Evolutionary conservation across 495 filamentous ascomycete species (phyloP).

Genomic region (Polyplosphaeria fusca): DNA sequence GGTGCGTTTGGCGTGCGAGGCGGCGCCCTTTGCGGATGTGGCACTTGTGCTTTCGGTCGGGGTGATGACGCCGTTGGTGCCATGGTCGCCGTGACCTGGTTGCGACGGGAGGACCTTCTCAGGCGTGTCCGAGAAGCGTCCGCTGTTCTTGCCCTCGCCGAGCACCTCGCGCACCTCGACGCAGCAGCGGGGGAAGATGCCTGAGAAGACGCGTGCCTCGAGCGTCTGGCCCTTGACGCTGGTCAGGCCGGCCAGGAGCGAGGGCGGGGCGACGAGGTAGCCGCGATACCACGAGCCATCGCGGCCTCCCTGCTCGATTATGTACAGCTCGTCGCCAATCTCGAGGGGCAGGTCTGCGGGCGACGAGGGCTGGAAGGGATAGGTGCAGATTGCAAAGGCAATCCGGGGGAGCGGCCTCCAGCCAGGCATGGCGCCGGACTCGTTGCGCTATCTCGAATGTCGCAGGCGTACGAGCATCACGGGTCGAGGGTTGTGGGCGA

Average conservation of each 20-base stretch:
- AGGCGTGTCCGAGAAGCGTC: slow-evolving; percentile 11
- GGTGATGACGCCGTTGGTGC: slow-evolving; percentile 35
- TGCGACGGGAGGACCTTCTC: slow-evolving; percentile 20
- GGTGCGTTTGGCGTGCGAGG: slow-evolving; percentile 7
- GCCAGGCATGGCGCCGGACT: slow-evolving; percentile 35
- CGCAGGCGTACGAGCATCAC: slow-evolving; percentile 25
- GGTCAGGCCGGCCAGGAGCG: slow-evolving; percentile 85
- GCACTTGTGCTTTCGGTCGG: slow-evolving; percentile 34
- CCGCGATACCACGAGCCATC: slow-evolving; percentile 90
- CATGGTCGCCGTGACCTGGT: slow-evolving; percentile 24
- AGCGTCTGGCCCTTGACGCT: slow-evolving; percentile 88
- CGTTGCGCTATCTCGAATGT: slow-evolving; percentile 18
- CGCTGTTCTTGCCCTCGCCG: slow-evolving; percentile 38
- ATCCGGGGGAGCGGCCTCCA: slow-evolving; percentile 96
- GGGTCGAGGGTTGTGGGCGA: slow-evolving; percentile 8
- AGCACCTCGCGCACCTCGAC: slow-evolving; percentile 65
- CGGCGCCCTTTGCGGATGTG: slow-evolving; percentile 20
- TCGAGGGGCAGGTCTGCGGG: slow-evolving; percentile 94
- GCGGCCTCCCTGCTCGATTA: slow-evolving; percentile 88
- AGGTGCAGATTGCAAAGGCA: slow-evolving; percentile 92
- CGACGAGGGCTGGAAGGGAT: slow-evolving; percentile 81
- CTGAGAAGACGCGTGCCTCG: slow-evolving; percentile 92
- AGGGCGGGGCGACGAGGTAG: slow-evolving; percentile 91
- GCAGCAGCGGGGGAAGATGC: slow-evolving; percentile 91
- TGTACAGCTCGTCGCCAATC: slow-evolving; percentile 96